phyloP scores from a whole-genome alignment of 73 alveolate species.

The Paramecium caudatum region DNA sequence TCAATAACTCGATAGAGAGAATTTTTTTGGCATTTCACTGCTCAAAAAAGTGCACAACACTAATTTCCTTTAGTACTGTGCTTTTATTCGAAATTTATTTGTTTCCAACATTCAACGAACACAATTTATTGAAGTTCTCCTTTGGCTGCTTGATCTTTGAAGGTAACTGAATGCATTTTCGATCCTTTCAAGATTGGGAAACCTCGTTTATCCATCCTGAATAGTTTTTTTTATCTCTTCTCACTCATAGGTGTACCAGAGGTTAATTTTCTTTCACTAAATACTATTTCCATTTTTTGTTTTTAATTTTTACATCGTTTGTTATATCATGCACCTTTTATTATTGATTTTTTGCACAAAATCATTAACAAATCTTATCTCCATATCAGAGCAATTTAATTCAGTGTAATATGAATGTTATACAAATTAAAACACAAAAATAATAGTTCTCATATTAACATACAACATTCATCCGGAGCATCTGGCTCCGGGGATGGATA shows the following conservation, averaged over 20 bases:
- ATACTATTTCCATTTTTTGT: too few relatives aligned
- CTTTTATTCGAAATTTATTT: neutral
- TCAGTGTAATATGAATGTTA: too few relatives aligned
- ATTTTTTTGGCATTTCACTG: neutral
- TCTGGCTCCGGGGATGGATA: neutral
- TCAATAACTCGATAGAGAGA: constrained; percentile 1
- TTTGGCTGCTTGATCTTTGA: neutral
- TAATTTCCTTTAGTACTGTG: neutral
- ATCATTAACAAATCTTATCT: too few relatives aligned
- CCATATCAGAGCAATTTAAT: too few relatives aligned
- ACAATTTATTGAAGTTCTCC: neutral
- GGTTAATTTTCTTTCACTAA: too few relatives aligned
- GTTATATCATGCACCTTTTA: too few relatives aligned
- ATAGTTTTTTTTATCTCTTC: neutral
- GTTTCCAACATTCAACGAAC: constrained; percentile 38
- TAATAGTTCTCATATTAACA: constrained; percentile 32
- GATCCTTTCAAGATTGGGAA: constrained; percentile 21
- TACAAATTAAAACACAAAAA: too few relatives aligned
- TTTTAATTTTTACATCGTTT: too few relatives aligned
- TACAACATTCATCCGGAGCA: constrained; percentile 31
- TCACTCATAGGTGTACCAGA: neutral
- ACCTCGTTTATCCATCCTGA: constrained; percentile 15
- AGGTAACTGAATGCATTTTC: constrained; percentile 37
- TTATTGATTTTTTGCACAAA: too few relatives aligned
- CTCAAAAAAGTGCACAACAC: neutral